Conservation (phyloP, 2,329 filamentous ascomycete species). For the Sarocladium strictum region DNA sequence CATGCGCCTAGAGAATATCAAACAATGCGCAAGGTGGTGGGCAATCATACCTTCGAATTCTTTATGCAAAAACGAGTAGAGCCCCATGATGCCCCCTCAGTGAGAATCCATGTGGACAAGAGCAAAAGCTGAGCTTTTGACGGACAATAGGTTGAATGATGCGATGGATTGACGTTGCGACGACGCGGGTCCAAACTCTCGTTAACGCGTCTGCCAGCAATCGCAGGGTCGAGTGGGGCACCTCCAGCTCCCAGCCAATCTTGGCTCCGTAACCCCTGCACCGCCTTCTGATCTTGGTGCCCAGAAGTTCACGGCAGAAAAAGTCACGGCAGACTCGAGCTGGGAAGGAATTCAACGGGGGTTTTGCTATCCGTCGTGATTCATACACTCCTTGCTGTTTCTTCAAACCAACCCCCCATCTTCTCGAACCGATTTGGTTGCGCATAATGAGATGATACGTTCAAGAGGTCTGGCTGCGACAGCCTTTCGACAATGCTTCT, state of each 20-base stretch:
- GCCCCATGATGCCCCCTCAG: background rate
- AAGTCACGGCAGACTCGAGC: conserved; percentile 12
- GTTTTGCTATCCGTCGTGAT: too few relatives aligned
- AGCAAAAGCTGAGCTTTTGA: background rate
- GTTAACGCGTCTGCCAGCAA: background rate
- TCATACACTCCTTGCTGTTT: too few relatives aligned
- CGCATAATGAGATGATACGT: conserved; percentile 23
- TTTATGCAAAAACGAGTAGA: background rate
- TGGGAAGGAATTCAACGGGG: too few relatives aligned
- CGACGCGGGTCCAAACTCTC: conserved; percentile 2
- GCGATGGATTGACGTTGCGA: background rate
- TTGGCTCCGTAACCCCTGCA: background rate
- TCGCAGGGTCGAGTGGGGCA: conserved; percentile 1
- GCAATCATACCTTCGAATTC: background rate
- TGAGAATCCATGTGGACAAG: background rate
- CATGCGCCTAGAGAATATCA: too few relatives aligned
- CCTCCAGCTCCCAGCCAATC: background rate
- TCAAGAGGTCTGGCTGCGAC: conserved; percentile 16
- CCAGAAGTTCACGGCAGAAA: conserved; percentile 19
- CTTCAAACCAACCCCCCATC: too few relatives aligned
- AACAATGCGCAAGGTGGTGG: too few relatives aligned
- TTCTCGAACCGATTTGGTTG: background rate
- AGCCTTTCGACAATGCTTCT: background rate
- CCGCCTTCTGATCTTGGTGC: background rate
- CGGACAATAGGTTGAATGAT: background rate